These are phyloP conservation scores for Vitis hybrid DNA, from an alignment of 177 flowering plant species.

Conservation along the genomic window DNA sequence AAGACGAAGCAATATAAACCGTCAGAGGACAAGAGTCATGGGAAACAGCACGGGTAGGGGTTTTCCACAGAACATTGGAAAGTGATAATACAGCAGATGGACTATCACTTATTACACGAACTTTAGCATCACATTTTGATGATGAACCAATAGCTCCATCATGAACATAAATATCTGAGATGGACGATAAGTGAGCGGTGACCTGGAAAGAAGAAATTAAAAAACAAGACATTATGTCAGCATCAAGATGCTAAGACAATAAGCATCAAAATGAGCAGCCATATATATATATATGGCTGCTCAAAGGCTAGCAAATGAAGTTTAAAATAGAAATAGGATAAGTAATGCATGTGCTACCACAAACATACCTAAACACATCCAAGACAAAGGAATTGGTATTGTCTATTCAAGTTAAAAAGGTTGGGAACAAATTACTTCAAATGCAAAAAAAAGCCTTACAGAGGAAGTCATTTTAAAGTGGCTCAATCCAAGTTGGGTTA, in stretches of 20 bases:
- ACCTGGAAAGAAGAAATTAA: constrained; percentile 29
- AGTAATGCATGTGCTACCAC: too few species aligned
- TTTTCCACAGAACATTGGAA: constrained; percentile 43
- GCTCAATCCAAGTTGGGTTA: too few species aligned
- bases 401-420: too few species aligned
- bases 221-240: background rate
- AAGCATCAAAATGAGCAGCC: background rate
- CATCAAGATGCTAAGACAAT: constrained; percentile 2
- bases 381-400: too few species aligned
- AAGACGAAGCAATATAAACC: constrained; percentile 45
- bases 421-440: too few species aligned
- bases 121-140: constrained; percentile 45
- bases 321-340: too few species aligned
- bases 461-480: too few species aligned
- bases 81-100: constrained; percentile 45
- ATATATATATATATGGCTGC: too few species aligned
- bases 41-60: constrained; percentile 53
- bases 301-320: too few species aligned
- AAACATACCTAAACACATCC: too few species aligned
- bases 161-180: constrained; percentile 47
- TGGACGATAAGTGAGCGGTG: constrained; percentile 45
- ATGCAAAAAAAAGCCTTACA: too few species aligned
- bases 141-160: constrained; percentile 62
- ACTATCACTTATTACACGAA: constrained; percentile 53
- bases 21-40: constrained; percentile 59